A percentile compares a stretch with the other conserved stretches of the same genome.
Conservation (phyloP, 352 stramenopile species). For the Phytopythium kandeliae region DNA sequence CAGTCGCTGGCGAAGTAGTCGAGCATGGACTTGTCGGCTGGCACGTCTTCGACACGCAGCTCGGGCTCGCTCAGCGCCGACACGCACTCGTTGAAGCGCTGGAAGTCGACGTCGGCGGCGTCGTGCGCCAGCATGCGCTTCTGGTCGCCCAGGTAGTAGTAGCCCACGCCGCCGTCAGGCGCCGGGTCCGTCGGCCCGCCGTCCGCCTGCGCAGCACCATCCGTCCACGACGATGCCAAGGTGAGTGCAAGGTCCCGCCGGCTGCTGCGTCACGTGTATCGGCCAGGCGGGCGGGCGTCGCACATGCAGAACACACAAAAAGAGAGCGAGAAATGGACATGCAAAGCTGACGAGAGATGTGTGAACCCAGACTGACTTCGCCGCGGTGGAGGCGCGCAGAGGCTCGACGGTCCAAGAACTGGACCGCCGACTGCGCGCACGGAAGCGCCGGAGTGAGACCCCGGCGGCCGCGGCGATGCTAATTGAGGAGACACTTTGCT, state of each 20-base stretch:
- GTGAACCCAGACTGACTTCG: constrained; percentile 86
- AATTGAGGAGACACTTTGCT: constrained; percentile 83
- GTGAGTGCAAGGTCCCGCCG: too few species aligned
- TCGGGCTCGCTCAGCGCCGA: constrained; percentile 55
- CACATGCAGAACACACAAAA: constrained; percentile 1
- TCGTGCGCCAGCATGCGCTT: constrained; percentile 77
- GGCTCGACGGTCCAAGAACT: constrained; percentile 75
- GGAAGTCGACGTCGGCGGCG: constrained; percentile 61
- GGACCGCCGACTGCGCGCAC: constrained; percentile 52
- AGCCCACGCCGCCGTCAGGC: constrained; percentile 72
- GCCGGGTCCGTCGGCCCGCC: constrained; percentile 65
- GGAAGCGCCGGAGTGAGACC: constrained; percentile 14
- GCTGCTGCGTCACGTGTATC: too few species aligned
- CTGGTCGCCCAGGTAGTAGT: constrained; percentile 85
- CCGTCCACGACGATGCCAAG: neutral
- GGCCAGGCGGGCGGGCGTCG: too few species aligned
- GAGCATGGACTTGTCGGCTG: constrained; percentile 58
- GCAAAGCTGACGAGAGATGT: too few species aligned
- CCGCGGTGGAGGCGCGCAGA: constrained; percentile 56
- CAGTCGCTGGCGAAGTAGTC: constrained; percentile 63
- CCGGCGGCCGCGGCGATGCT: constrained; percentile 42
- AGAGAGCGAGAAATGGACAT: too few species aligned
- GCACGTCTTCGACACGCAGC: constrained; percentile 48
- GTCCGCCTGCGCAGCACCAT: constrained; percentile 38
- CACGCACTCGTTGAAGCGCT: constrained; percentile 67